These are phyloP conservation scores for Candida schatavii DNA, from an alignment of 805 yeast genomes.

Conservation along the genomic window DNA sequence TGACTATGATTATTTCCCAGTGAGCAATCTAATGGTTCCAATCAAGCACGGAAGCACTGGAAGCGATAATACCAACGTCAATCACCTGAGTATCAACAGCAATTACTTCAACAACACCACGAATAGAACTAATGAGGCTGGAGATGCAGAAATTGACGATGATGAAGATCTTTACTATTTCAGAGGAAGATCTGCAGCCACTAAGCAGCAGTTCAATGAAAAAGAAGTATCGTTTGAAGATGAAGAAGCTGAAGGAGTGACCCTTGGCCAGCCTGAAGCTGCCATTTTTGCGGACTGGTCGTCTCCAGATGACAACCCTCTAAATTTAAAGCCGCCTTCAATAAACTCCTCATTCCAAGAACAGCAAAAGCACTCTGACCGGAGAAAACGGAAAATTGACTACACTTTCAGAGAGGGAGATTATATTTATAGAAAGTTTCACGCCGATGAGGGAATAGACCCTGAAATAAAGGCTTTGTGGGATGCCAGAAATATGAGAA, in stretches of 20 bases:
- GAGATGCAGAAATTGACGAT: background rate
- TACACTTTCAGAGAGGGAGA: constrained; percentile 64
- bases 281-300: background rate
- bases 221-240: background rate
- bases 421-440: constrained; percentile 42
- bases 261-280: background rate
- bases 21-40: background rate
- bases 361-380: constrained; percentile 16
- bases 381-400: constrained; percentile 33
- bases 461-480: constrained; percentile 51
- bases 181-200: background rate
- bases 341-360: constrained; percentile 12
- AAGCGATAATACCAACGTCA: background rate
- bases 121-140: too few relatives aligned
- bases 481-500: constrained; percentile 25
- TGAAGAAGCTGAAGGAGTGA: background rate
- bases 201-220: background rate
- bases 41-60: too few relatives aligned
- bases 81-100: background rate
- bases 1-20: background rate
- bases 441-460: constrained; percentile 42
- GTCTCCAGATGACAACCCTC: background rate
- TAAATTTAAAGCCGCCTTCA: background rate
- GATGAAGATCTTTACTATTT: constrained; percentile 1
- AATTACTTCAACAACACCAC: background rate